These are phyloP conservation scores for Pleoardoris graminearum DNA, from an alignment of 2,329 filamentous ascomycete genomes.

Conservation along the genomic window DNA sequence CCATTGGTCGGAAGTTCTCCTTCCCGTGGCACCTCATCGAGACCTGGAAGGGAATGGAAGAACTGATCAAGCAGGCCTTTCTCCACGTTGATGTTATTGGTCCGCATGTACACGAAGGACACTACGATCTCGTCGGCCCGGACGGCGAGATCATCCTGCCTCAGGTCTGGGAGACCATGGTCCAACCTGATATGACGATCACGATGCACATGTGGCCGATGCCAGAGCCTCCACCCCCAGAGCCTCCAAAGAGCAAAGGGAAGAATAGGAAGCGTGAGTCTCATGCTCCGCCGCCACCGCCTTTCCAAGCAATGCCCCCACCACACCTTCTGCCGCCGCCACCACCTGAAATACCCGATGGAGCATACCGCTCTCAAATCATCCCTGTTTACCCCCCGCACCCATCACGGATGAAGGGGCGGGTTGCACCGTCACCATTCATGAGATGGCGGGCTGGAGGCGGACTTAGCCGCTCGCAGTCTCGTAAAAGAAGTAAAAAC, in stretches of 20 bases:
- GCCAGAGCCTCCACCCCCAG: conserved; percentile 23
- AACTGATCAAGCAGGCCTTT: conserved; percentile 52
- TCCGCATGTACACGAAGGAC: conserved; percentile 46
- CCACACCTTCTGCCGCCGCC: no score
- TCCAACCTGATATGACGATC: conserved; percentile 50
- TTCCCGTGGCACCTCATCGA: conserved; percentile 16
- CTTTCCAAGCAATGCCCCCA: no score
- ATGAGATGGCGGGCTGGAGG: no score
- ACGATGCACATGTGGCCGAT: conserved; percentile 53
- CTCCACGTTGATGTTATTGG: conserved; percentile 48
- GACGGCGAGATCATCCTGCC: conserved; percentile 52
- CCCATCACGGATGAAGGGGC: no score
- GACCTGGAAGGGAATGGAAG: conserved; percentile 44
- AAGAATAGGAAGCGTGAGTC: no score
- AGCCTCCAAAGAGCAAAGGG: no score
- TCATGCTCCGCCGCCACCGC: no score
- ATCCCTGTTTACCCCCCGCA: no score
- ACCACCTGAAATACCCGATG: no score
- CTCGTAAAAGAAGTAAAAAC: not conserved
- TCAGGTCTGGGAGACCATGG: conserved; percentile 49
- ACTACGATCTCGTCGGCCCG: conserved; percentile 50
- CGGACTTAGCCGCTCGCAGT: no score
- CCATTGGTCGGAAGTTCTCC: conserved; percentile 15
- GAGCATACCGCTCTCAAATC: no score
- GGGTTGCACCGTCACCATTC: no score